phyloP scores from a whole-genome alignment of 768 basidiomycete genomes.

The Polyporus arcularius region DNA sequence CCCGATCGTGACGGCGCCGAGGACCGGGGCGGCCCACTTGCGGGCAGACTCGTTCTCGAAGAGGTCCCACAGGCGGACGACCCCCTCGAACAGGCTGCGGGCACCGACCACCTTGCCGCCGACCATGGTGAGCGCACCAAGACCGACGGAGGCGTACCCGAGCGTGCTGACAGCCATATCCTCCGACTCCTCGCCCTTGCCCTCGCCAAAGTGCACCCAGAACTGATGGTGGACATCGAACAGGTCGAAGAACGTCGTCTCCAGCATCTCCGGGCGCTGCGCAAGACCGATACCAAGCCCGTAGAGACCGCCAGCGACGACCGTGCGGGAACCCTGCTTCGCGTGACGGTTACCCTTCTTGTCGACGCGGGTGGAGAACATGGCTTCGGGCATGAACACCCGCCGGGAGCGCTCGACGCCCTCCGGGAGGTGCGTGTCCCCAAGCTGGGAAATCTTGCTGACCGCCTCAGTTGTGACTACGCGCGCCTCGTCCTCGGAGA shows the following conservation, averaged over 20 bases:
- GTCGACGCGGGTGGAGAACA: conserved; percentile 71
- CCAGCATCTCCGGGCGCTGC: conserved; percentile 72
- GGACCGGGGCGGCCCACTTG: conserved; percentile 84
- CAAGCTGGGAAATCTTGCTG: conserved; percentile 63
- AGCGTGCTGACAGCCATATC: conserved; percentile 61
- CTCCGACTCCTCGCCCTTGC: conserved; percentile 40
- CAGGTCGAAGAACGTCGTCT: conserved; percentile 80
- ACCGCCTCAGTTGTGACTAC: conserved; percentile 65
- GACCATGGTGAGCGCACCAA: conserved; percentile 89
- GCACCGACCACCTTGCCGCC: conserved; percentile 81
- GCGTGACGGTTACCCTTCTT: conserved; percentile 37
- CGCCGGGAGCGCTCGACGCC: conserved; percentile 80
- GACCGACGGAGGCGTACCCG: conserved; percentile 70
- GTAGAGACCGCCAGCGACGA: conserved; percentile 76
- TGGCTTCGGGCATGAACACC: conserved; percentile 95
- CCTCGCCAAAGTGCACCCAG: conserved; percentile 66
- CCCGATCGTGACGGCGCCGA: conserved; percentile 77
- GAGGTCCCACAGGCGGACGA: conserved; percentile 74
- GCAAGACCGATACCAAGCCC: conserved; percentile 85
- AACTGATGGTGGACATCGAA: conserved; percentile 86
- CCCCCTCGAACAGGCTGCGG: conserved; percentile 75
- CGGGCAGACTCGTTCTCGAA: conserved; percentile 78
- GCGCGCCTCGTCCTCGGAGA: conserved; percentile 85
- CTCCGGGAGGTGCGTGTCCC: conserved; percentile 74
- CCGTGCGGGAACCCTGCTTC: conserved; percentile 41